These are phyloP conservation scores for Bullera alba DNA, from an alignment of 768 basidiomycete species.

Conservation along the genomic window DNA sequence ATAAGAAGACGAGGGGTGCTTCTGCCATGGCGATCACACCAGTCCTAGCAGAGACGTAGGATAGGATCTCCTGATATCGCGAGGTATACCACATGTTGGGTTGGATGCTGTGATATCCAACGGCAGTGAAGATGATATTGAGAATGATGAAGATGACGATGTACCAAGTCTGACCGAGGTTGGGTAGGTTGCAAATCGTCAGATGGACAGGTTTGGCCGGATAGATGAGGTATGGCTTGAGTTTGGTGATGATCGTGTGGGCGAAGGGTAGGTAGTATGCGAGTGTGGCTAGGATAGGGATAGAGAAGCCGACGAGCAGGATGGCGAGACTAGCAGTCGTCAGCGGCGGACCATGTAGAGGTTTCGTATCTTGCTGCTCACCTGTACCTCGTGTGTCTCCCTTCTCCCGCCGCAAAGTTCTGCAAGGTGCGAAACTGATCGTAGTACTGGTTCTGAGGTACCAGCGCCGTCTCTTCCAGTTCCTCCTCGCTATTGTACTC, in stretches of 20 bases:
- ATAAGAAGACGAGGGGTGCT: conserved; percentile 21
- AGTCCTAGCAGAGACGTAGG: conserved; percentile 22
- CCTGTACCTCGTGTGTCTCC: conserved; percentile 2
- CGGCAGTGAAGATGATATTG: conserved; percentile 17
- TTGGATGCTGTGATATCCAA: conserved; percentile 15
- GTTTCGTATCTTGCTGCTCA: neutral
- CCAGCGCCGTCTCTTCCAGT: too few relatives aligned
- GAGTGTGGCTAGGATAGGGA: conserved; percentile 3
- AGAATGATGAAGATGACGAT: conserved; percentile 16
- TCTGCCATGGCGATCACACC: conserved; percentile 27
- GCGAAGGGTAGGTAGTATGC: neutral
- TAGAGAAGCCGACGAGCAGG: conserved; percentile 1
- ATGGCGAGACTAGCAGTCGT: neutral
- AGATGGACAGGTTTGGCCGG: too few relatives aligned
- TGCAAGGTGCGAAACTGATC: too few relatives aligned
- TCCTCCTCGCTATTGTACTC: conserved; percentile 5
- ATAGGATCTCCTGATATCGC: conserved; percentile 1
- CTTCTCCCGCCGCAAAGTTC: neutral
- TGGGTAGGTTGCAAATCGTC: too few relatives aligned
- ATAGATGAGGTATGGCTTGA: conserved; percentile 1
- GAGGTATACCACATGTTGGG: conserved; percentile 16
- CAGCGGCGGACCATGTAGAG: neutral
- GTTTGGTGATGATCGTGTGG: neutral
- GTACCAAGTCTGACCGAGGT: conserved; percentile 6
- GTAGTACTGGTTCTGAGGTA: too few relatives aligned